Evolutionary conservation across 108 stramenopile species (phyloP).

Genomic region (Phaeodactylum tricornutum): DNA sequence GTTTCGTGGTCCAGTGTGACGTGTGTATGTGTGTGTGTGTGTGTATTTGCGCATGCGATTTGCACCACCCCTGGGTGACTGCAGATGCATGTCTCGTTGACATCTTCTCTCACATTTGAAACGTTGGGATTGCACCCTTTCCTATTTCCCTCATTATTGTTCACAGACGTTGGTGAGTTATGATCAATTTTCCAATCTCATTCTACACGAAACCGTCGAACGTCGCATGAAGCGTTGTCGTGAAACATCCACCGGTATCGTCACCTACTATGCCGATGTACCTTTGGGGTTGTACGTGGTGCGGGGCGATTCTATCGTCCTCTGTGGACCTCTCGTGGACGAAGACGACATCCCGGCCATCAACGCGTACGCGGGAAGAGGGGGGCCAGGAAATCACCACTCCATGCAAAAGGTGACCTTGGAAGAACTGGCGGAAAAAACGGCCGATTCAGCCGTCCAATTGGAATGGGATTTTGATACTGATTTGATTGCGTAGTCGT

Average conservation of each 20-base stretch:
- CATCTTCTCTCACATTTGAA: too few species aligned
- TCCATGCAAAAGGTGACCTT: slow-evolving; percentile 35
- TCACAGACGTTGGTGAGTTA: slow-evolving; percentile 31
- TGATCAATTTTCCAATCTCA: slow-evolving; percentile 93
- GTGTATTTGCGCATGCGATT: too few species aligned
- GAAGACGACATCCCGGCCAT: not conserved
- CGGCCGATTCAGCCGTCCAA: slow-evolving; percentile 1
- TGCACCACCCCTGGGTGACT: too few species aligned
- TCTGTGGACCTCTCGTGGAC: slow-evolving; percentile 78
- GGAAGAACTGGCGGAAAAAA: slow-evolving; percentile 45
- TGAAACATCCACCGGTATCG: too few species aligned
- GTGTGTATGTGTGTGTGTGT: too few species aligned
- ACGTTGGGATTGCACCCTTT: too few species aligned
- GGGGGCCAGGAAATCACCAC: slow-evolving; percentile 1
- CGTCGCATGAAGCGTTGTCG: slow-evolving; percentile 43
- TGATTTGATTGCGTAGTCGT: slow-evolving; percentile 78
- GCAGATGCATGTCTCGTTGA: too few species aligned
- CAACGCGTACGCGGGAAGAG: not conserved
- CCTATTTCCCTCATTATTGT: too few species aligned
- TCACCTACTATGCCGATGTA: slow-evolving; percentile 72
- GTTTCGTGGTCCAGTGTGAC: too few species aligned
- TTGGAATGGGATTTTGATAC: slow-evolving; percentile 80
- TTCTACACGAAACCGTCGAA: slow-evolving; percentile 87
- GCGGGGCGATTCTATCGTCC: slow-evolving; percentile 84
- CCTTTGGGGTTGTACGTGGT: slow-evolving; percentile 82